Evolutionary conservation across 257 asterid species (phyloP), one percentile per base, ranked within the genome.

Genomic region (Ilex aquifolium): DNA sequence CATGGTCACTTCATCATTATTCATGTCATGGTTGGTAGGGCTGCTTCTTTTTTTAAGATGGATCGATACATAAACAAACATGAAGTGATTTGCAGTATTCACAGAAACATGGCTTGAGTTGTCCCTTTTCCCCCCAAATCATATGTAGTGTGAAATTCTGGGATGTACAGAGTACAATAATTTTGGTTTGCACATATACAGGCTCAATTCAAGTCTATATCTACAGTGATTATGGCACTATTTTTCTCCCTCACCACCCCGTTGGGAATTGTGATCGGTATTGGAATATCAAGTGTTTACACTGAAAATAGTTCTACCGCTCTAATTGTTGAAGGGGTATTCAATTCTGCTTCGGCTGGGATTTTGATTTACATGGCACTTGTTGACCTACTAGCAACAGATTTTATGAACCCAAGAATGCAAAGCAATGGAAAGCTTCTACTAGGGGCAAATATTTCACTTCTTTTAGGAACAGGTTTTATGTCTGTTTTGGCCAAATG

Each of bases 271-370:
- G 76, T 57, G 0, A 72, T 76, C 39, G 82, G 78, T 0, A 44
- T 77, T 2, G 69, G 72, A 6, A 69, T 77, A 32, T 57, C 76
- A 27, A 70, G 62, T 6, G 61, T 64, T n/a, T 77, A 77, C 12
- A 64, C 68, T 44, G 78, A 77, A 21, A 61, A 65, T 13, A 72
- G 73, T 11, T 60, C 65, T 6, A 54, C 62, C 4, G 73, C 82
- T 6, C 44, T 77, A 0, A 77, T 77, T 48, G 73, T 77, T 15
- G 73, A 72, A 58, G 82, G 82, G 44, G n/a, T 62, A 9, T 67
- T 77, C 10, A 63, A 77, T 58, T 77, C 82, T 50, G 82, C 78
- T 7, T 62, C 82, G 4, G 78, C 82, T 32, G 82, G 82, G 7
- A 77, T 77, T 3, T 53, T 77, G 8, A 49, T 72, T 3, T 72